Evolutionary conservation across 148 eudicot genomes (phyloP).

Genomic region (Pharnaceum exiguum): DNA sequence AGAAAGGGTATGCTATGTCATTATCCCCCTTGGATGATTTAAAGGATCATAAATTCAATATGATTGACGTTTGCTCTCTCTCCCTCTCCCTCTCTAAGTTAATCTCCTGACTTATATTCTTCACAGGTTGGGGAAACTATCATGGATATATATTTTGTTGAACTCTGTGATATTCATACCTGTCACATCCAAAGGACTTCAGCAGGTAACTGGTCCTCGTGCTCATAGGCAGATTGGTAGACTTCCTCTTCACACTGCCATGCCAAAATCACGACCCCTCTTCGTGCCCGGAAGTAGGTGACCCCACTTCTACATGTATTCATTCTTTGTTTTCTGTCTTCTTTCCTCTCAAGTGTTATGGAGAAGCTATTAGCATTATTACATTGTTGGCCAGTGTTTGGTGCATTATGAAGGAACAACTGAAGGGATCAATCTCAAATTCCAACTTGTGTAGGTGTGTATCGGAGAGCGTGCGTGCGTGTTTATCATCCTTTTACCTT

Average conservation of each 20-base stretch:
- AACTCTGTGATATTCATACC: conserved; percentile 67
- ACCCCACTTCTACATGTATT: not conserved
- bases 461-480: too few species aligned
- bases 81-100: not conserved
- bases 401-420: too few species aligned
- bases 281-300: conserved; percentile 37
- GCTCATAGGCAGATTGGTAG: conserved; percentile 28
- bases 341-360: too few species aligned
- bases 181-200: conserved; percentile 37
- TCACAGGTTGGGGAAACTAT: conserved; percentile 77
- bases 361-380: too few species aligned
- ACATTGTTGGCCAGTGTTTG: too few species aligned
- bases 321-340: too few species aligned
- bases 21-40: not conserved
- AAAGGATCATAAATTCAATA: not conserved
- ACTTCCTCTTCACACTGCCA: conserved; percentile 19
- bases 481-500: too few species aligned
- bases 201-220: conserved; percentile 72
- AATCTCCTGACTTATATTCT: not conserved
- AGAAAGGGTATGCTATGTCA: conserved; percentile 43
- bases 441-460: too few species aligned
- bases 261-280: conserved; percentile 13
- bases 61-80: not conserved
- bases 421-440: too few species aligned
- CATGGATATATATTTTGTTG: conserved; percentile 61